Percentiles rank a stretch among this genome's conserved stretches.
phyloP scores from a whole-genome alignment of 2,329 filamentous ascomycete species.

The Geosmithia flava region DNA sequence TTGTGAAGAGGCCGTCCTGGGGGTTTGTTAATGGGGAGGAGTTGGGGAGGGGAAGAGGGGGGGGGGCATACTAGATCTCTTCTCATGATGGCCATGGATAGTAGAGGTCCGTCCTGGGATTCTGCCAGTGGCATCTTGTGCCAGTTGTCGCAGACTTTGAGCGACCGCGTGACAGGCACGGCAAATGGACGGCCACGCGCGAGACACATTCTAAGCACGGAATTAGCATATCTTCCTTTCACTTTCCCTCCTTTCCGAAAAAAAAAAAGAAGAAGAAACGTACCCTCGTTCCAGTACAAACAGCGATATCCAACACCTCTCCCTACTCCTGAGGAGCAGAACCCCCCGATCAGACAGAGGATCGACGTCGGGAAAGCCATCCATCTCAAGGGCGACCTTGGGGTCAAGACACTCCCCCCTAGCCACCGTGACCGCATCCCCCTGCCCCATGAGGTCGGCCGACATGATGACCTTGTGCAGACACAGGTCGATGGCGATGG shows the following conservation, averaged over 20 bases:
- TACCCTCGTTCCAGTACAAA: constrained; percentile 62
- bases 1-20: constrained; percentile 42
- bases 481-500: constrained; percentile 56
- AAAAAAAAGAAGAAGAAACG: constrained; percentile 4
- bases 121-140: constrained; percentile 52
- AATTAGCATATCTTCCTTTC: too few relatives aligned
- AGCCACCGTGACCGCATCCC: constrained; percentile 29
- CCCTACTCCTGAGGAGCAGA: constrained; percentile 49
- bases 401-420: constrained; percentile 59
- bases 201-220: constrained; percentile 43
- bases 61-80: constrained; percentile 43
- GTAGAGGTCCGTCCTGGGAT: constrained; percentile 55
- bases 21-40: neutral
- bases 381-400: constrained; percentile 50
- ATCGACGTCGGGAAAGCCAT: constrained; percentile 55
- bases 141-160: constrained; percentile 59
- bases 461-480: constrained; percentile 58
- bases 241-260: too few relatives aligned
- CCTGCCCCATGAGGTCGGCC: constrained; percentile 30
- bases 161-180: constrained; percentile 51
- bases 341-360: constrained; percentile 46
- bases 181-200: constrained; percentile 58
- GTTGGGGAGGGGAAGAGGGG: too few relatives aligned
- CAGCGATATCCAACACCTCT: constrained; percentile 58
- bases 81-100: constrained; percentile 58